Evolutionary conservation across 1,284 basidiomycete genomes (phyloP).

Genomic region (Vanrija sp.): DNA sequence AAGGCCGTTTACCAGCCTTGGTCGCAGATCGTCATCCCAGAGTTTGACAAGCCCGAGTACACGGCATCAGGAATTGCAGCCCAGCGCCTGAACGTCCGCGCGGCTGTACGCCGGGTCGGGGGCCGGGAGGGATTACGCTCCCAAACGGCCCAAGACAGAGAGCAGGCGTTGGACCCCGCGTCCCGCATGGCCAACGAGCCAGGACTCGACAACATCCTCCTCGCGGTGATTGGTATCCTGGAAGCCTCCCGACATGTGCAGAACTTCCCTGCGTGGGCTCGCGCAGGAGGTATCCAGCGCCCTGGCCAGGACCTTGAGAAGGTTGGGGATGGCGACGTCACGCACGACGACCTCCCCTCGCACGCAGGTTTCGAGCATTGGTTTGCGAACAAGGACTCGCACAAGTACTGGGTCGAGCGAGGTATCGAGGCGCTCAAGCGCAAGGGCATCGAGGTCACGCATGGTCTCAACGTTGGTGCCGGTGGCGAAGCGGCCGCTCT

Average conservation of each 20-base stretch:
- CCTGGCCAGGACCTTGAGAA: background rate
- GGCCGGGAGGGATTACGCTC: background rate
- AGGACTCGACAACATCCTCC: constrained; percentile 35
- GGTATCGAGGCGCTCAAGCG: constrained; percentile 29
- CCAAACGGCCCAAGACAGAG: too few relatives aligned
- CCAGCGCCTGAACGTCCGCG: background rate
- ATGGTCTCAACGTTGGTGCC: constrained; percentile 18
- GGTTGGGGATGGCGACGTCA: background rate
- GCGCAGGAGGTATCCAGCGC: constrained; percentile 33
- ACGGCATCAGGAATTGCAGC: constrained; percentile 1
- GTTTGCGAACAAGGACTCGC: constrained; percentile 16
- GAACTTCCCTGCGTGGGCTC: constrained; percentile 45
- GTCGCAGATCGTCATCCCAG: constrained; percentile 46
- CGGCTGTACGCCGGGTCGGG: background rate
- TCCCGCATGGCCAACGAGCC: background rate
- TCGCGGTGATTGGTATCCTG: constrained; percentile 47
- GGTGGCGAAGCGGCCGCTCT: too few relatives aligned
- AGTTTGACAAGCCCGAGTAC: constrained; percentile 34
- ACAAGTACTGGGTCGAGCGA: constrained; percentile 25
- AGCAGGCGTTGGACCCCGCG: too few relatives aligned
- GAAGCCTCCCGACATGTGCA: constrained; percentile 31
- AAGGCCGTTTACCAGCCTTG: constrained; percentile 48
- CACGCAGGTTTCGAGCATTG: constrained; percentile 32
- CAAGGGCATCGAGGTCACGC: constrained; percentile 30
- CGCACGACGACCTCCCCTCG: constrained; percentile 29